Conservation (phyloP, 2,329 filamentous ascomycete genomes). For the Claviceps arundinis region DNA sequence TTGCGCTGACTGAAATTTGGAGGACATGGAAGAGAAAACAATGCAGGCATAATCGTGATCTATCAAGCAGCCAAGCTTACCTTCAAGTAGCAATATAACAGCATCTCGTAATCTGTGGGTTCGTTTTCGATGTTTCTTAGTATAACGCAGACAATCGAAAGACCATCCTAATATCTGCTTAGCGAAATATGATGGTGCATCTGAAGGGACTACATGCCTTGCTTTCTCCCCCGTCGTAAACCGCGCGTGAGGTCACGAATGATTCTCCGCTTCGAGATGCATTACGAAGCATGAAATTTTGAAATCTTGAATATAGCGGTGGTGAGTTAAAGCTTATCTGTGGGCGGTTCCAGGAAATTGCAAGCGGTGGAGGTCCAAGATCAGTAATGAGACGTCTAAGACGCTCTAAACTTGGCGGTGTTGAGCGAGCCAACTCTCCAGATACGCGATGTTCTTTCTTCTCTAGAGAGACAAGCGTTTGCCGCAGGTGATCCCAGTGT, state of each 20-base stretch:
- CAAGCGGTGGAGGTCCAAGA: constrained; percentile 52
- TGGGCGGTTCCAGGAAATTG: constrained; percentile 57
- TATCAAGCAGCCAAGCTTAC: constrained; percentile 18
- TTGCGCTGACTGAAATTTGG: background rate
- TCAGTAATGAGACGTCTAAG: constrained; percentile 50
- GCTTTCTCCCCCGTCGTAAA: constrained; percentile 59
- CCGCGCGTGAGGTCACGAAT: constrained; percentile 48
- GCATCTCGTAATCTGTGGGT: constrained; percentile 49
- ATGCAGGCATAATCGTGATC: background rate
- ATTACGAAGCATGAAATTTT: constrained; percentile 60
- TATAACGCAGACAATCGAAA: constrained; percentile 57
- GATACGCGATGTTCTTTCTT: constrained; percentile 42
- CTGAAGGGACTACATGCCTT: constrained; percentile 29
- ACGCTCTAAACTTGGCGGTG: constrained; percentile 45
- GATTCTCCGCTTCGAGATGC: constrained; percentile 53
- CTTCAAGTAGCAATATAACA: constrained; percentile 57
- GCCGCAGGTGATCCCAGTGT: constrained; percentile 56
- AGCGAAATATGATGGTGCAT: background rate
- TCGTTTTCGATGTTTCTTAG: constrained; percentile 54
- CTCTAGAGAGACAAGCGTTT: constrained; percentile 48
- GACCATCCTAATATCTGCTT: constrained; percentile 39
- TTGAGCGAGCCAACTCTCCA: constrained; percentile 35
- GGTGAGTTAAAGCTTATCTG: constrained; percentile 51
- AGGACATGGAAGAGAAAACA: background rate
- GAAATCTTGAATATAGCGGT: constrained; percentile 53